Conservation (phyloP, 768 basidiomycete species). For the Asterophora parasitica region DNA sequence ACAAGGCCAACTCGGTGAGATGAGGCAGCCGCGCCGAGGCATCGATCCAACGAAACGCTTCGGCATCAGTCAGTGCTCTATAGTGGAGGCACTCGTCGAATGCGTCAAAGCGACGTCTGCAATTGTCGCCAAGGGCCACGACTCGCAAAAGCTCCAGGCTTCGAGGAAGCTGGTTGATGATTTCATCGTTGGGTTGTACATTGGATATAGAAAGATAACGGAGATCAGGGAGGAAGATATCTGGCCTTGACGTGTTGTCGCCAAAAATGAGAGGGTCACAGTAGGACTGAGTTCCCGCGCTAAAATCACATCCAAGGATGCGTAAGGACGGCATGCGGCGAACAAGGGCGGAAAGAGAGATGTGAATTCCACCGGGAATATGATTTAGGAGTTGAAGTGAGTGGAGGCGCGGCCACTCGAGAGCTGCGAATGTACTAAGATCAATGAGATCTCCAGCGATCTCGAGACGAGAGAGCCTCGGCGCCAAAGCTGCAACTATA, state of each 20-base stretch:
- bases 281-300: too few relatives aligned
- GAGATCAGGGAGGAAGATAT: background rate
- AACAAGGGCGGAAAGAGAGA: too few relatives aligned
- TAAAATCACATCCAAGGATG: too few relatives aligned
- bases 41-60: background rate
- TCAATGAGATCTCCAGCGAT: too few relatives aligned
- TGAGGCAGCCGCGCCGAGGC: background rate
- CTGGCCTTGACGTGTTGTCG: too few relatives aligned
- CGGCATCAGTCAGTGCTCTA: background rate
- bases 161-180: background rate
- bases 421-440: too few relatives aligned
- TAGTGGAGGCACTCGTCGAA: background rate
- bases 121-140: background rate
- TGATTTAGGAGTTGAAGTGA: too few relatives aligned
- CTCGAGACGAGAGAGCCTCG: too few relatives aligned
- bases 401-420: too few relatives aligned
- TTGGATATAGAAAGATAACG: constrained; percentile 4
- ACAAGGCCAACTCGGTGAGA: background rate
- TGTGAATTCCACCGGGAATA: background rate
- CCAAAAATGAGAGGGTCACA: too few relatives aligned
- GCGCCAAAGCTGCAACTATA: background rate
- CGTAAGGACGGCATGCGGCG: too few relatives aligned
- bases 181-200: background rate
- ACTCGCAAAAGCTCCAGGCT: background rate
- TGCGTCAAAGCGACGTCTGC: too few relatives aligned